Base-by-base conservation (phyloP, 148 eudicot species). In the Euryodendron excelsum region DNA sequence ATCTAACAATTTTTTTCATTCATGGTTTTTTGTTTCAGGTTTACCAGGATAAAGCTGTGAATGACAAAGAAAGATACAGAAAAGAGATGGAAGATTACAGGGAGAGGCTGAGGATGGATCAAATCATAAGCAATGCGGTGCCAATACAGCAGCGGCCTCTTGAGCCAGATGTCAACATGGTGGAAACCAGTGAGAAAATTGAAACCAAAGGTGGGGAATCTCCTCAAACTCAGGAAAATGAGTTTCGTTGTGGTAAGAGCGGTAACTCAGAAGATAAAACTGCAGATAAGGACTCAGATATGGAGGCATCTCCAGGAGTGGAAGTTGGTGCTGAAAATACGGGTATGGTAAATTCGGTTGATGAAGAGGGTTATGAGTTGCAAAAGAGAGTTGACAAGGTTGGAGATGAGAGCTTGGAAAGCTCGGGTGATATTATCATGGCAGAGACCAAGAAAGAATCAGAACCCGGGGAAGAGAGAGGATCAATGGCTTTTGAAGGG, bases 21-120 rank as follows among this genome's bases (percentile, higher is more conserved):
- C 18, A 31, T 77, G 30, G 18, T 41, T 65, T 73, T 77, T 72
- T 21, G 13, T 28, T 72, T 73, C 84, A 95, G 99, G 85, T 89
- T 14, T 96, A 96, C 84, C 94, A 91, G 80, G 96, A 93, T 59
- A 91, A 87, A 65, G 98, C 99, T 48, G 48, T 82, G 11, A 85
- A 78, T 78, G 99, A 96, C 78, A 96, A 96, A 84, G 99, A 96
- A 79, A 83, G 99, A 81, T 96, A 96, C 85, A 85, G 72, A 83
- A 68, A 20, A 36, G 99, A 95, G 79, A 93, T 96, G 99, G 96
- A 86, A 74, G 81, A 59, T 28, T 96, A 93, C 60, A 85, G 82
- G 65, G 93, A 89, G 78, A 86, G 89, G 68, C 25, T 81, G 76
- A 82, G 77, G 33, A 68, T 70, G 37, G 91, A 87, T 23, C 86